Conservation (phyloP, 805 yeast species). For the Cyberlindnera sargentensis region DNA sequence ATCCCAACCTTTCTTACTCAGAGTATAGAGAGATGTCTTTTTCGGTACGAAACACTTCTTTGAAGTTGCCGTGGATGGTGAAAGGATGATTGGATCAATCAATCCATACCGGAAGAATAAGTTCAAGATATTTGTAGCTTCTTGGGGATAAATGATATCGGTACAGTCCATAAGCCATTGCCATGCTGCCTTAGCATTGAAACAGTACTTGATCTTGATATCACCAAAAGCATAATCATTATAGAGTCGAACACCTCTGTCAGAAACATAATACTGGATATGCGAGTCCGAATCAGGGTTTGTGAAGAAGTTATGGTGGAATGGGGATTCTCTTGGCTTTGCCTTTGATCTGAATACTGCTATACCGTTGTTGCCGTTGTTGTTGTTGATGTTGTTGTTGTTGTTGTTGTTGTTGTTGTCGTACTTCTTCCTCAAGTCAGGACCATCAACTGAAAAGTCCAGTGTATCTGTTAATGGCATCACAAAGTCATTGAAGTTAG, state of each 20-base stretch:
- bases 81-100: slow-evolving; percentile 35
- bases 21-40: slow-evolving; percentile 35
- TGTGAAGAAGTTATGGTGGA: slow-evolving; percentile 69
- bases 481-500: slow-evolving; percentile 14
- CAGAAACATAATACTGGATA: slow-evolving; percentile 68
- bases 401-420: no score
- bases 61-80: slow-evolving; percentile 29
- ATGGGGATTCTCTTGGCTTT: slow-evolving; percentile 43
- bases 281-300: slow-evolving; percentile 86
- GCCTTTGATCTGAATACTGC: neutral
- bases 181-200: slow-evolving; percentile 69
- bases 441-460: neutral
- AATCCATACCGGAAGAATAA: slow-evolving; percentile 41
- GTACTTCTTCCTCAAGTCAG: no score
- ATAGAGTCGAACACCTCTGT: slow-evolving; percentile 57
- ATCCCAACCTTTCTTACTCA: slow-evolving; percentile 36
- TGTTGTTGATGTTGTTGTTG: no score
- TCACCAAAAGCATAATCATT: slow-evolving; percentile 32
- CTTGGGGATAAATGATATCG: slow-evolving; percentile 47
- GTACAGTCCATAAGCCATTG: slow-evolving; percentile 94
- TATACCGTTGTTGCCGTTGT: no score
- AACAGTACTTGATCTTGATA: slow-evolving; percentile 34
- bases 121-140: slow-evolving; percentile 47
- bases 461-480: slow-evolving; percentile 1
- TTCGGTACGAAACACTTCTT: slow-evolving; percentile 25